A percentile compares a stretch with the other conserved stretches of the same genome.
These are phyloP conservation scores for Termitomyces sp. DNA, from an alignment of 768 basidiomycete species.

Conservation along the genomic window DNA sequence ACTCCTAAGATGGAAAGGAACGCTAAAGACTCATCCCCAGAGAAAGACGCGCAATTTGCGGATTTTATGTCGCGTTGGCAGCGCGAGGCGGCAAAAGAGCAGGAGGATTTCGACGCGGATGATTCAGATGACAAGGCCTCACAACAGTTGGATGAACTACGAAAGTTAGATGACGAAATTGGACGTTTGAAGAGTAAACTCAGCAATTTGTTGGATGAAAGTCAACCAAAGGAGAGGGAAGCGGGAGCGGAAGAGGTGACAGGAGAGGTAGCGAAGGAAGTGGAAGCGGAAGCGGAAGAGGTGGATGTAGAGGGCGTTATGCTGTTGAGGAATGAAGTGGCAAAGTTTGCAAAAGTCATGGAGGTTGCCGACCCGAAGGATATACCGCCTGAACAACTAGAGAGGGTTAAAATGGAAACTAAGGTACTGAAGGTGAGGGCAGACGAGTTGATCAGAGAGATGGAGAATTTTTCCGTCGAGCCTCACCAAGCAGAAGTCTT, in stretches of 20 bases:
- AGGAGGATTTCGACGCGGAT: not conserved
- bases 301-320: not conserved
- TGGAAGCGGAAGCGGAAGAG: not conserved
- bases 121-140: not conserved
- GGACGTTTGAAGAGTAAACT: not conserved
- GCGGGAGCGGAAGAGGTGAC: not conserved
- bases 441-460: not conserved
- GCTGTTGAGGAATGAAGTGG: not conserved
- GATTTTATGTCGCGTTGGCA: not conserved
- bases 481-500: not conserved
- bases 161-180: not conserved
- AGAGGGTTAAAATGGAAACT: not conserved
- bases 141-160: not conserved
- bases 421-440: not conserved
- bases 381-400: not conserved
- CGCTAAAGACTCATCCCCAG: not conserved
- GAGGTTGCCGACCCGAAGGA: not conserved
- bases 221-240: not conserved
- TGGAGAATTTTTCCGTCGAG: not conserved
- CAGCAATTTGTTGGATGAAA: not conserved
- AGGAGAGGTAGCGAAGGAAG: not conserved
- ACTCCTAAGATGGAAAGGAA: slow-evolving; percentile 8
- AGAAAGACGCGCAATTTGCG: not conserved
- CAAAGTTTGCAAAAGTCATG: not conserved
- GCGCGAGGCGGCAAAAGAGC: not conserved